Evolutionary conservation across 2,329 filamentous ascomycete genomes (phyloP).

Genomic region (Thermoascus crustaceus): DNA sequence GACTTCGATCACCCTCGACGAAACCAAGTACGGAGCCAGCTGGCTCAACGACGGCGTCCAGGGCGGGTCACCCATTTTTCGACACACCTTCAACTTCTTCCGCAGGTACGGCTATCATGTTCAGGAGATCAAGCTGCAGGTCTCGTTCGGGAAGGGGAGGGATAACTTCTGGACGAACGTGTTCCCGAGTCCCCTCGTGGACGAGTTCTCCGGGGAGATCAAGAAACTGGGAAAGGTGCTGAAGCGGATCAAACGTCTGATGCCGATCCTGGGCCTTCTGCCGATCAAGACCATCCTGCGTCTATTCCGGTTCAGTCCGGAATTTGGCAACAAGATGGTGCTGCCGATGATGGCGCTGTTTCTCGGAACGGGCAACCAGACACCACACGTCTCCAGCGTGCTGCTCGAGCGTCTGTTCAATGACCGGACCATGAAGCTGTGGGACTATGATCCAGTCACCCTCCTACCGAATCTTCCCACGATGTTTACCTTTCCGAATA

Average conservation of each 20-base stretch:
- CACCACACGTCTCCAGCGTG: slow-evolving; percentile 60
- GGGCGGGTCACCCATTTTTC: slow-evolving; percentile 53
- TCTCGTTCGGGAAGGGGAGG: slow-evolving; percentile 51
- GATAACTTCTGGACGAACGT: slow-evolving; percentile 56
- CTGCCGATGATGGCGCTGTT: slow-evolving; percentile 66
- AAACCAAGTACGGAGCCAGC: slow-evolving; percentile 47
- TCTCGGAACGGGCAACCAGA: slow-evolving; percentile 66
- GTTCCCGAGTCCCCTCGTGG: slow-evolving; percentile 49
- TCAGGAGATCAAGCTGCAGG: slow-evolving; percentile 50
- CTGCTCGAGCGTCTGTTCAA: slow-evolving; percentile 56
- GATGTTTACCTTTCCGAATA: slow-evolving; percentile 55
- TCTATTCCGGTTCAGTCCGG: slow-evolving; percentile 59
- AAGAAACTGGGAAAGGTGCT: slow-evolving; percentile 47
- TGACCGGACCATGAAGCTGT: slow-evolving; percentile 52
- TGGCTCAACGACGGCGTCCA: slow-evolving; percentile 58
- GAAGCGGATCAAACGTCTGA: slow-evolving; percentile 47
- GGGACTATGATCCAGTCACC: slow-evolving; percentile 50
- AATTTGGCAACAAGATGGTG: slow-evolving; percentile 64
- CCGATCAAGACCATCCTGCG: slow-evolving; percentile 58
- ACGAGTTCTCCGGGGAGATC: slow-evolving; percentile 49
- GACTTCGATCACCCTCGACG: slow-evolving; percentile 50
- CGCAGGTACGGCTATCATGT: slow-evolving; percentile 48
- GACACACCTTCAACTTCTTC: slow-evolving; percentile 56
- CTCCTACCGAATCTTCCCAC: slow-evolving; percentile 47
- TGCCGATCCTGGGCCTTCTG: slow-evolving; percentile 48